A percentile compares a stretch with the other conserved stretches of the same genome.
Evolutionary conservation across 2,329 filamentous ascomycete genomes (phyloP).

Genomic region (Pyrenochaeta sp.): DNA sequence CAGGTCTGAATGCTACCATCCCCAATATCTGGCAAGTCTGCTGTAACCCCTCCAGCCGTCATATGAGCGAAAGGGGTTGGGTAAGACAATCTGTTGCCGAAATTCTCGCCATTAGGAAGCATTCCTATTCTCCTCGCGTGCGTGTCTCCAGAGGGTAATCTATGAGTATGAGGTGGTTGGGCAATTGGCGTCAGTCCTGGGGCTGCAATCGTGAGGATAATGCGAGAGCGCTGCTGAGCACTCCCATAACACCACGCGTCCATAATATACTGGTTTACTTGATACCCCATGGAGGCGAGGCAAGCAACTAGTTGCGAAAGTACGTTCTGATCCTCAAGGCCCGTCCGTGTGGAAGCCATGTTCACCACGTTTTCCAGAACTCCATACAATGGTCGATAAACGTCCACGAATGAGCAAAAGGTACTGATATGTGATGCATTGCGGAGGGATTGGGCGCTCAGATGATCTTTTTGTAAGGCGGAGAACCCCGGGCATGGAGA

Average conservation of each 20-base stretch:
- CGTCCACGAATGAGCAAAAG: conserved; percentile 75
- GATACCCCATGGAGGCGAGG: conserved; percentile 79
- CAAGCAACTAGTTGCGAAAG: conserved; percentile 77
- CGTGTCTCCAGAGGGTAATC: conserved; percentile 56
- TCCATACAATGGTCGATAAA: conserved; percentile 77
- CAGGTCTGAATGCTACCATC: conserved; percentile 70
- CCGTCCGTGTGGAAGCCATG: conserved; percentile 63
- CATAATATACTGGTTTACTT: conserved; percentile 70
- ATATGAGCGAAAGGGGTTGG: conserved; percentile 68
- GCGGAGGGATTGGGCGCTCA: conserved; percentile 63
- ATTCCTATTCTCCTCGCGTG: conserved; percentile 59
- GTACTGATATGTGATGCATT: conserved; percentile 82
- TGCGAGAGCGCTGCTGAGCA: conserved; percentile 68
- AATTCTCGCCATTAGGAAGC: conserved; percentile 52
- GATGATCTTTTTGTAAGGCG: conserved; percentile 64
- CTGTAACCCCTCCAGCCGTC: conserved; percentile 61
- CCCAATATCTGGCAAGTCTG: conserved; percentile 68
- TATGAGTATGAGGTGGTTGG: conserved; percentile 68
- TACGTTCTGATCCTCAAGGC: conserved; percentile 65
- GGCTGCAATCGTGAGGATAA: conserved; percentile 76
- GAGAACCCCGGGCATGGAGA: conserved; percentile 81
- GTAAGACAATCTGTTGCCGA: conserved; percentile 60
- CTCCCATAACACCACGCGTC: conserved; percentile 75
- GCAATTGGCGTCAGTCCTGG: conserved; percentile 67
- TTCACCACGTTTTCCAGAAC: conserved; percentile 78